phyloP scores from a whole-genome alignment of 176 grass and related monocot species.

The Musa schizocarpa region DNA sequence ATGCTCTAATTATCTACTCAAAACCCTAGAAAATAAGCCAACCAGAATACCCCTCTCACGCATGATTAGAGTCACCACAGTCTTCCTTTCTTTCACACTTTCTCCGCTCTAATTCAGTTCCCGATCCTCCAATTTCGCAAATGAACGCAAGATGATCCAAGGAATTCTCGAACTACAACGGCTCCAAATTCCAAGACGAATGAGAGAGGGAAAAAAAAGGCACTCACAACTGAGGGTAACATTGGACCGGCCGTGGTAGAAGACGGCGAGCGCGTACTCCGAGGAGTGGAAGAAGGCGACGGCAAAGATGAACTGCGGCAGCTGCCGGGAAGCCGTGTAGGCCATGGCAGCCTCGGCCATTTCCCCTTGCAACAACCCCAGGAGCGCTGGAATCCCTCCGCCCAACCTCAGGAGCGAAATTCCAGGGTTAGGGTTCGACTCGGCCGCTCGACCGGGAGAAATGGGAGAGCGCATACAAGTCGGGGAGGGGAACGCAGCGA shows the following conservation, averaged over 20 bases:
- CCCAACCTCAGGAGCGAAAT: background rate
- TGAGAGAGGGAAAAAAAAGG: background rate
- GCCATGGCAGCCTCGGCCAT: conserved; percentile 19
- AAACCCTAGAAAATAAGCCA: background rate
- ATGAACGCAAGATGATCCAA: background rate
- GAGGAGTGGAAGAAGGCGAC: conserved; percentile 75
- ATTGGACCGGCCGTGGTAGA: conserved; percentile 54
- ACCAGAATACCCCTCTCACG: background rate
- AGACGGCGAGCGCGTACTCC: conserved; percentile 58
- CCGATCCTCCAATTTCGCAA: background rate
- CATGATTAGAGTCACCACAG: background rate
- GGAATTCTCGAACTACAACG: background rate
- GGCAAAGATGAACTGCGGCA: conserved; percentile 45
- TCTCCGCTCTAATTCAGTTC: background rate
- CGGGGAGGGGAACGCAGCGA: background rate
- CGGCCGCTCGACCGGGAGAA: background rate
- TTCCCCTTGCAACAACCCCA: background rate
- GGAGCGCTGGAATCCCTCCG: background rate
- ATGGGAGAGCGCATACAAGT: background rate
- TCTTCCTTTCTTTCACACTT: no score
- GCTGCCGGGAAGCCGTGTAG: conserved; percentile 50
- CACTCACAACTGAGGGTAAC: conserved; percentile 63
- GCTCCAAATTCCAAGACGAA: background rate
- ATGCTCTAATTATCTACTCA: background rate
- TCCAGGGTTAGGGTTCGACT: background rate